Evolutionary conservation across 1,284 basidiomycete species (phyloP), one percentile per base, ranked within the genome.

Genomic region (Cystobasidium sp.): DNA sequence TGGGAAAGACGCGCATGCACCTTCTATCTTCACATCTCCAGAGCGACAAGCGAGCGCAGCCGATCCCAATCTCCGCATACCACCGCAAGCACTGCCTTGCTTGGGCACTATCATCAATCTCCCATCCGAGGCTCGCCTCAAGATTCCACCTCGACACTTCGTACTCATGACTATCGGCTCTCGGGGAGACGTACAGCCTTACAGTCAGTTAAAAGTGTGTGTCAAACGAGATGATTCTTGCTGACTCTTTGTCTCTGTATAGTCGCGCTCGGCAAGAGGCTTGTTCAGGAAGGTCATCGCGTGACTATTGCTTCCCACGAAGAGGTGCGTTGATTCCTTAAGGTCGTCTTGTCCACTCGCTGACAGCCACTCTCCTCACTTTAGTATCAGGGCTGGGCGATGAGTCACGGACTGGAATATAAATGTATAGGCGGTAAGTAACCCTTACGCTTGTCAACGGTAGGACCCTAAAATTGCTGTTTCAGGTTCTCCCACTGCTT

Each of bases 131-230:
- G 46, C 24, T 24, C 39, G 3, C 24, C 12, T 49, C 5, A 46
- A 37, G 46, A 46, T 49, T 14, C 61, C 61, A n/a, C 37, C 61
- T 47, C 43, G 46, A n/a, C 61, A 63, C n/a, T 63, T 63, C 24
- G 61, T 63, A 44, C 44, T 63, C 9, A 63, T 63, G 61, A 63
- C 61, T 7, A 63, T 63, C 24, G 61, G 61, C 43, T 63, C 61
- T 8, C 47, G 61, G 31, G 61, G 61, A 12, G 61, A 63, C 18
- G 61, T 63, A 6, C 61, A 63, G 44, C 61, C 61, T 7, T 63
- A 63, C 31, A 63, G 61, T 63, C 31, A 6, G 44, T 31, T 3
- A 7, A 7, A n/a, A 14, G 7, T 46, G 10, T 22, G 20, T 6
- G 3, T 14, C 47, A 20, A 6, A 2, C 20, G 14, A 20, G 20